Percentiles rank a stretch among this genome's conserved stretches.
These are phyloP conservation scores for Rubroshorea leprosula DNA, from an alignment of 345 rosid species.

Conservation along the genomic window DNA sequence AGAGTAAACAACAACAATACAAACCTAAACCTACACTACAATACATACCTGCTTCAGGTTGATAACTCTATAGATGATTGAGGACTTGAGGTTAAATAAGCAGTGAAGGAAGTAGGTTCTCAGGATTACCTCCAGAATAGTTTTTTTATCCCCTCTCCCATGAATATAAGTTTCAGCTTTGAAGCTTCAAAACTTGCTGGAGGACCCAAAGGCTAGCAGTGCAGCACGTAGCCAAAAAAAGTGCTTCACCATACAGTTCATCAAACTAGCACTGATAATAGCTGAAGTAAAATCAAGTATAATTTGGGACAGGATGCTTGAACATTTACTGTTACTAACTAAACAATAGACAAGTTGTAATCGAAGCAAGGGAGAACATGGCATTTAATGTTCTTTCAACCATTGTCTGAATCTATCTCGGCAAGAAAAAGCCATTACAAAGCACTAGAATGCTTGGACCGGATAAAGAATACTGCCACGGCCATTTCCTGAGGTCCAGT, in stretches of 20 bases:
- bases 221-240: slow-evolving; percentile 41
- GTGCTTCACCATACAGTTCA: not conserved
- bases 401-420: no score
- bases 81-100: slow-evolving; percentile 76
- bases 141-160: slow-evolving; percentile 32
- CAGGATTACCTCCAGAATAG: slow-evolving; percentile 49
- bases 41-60: slow-evolving; percentile 62
- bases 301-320: not conserved
- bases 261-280: slow-evolving; percentile 1
- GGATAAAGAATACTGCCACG: not conserved
- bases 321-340: not conserved
- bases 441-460: not conserved
- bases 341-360: not conserved
- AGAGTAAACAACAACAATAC: slow-evolving; percentile 6
- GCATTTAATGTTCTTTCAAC: not conserved
- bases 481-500: no score
- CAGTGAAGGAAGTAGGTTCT: slow-evolving; percentile 76
- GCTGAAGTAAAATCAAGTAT: slow-evolving; percentile 1
- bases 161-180: slow-evolving; percentile 63
- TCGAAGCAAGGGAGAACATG: not conserved
- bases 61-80: slow-evolving; percentile 69
- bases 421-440: not conserved
- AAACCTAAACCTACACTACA: no score
- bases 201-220: slow-evolving; percentile 68
- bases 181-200: slow-evolving; percentile 83